Base-by-base conservation (phyloP, 352 stramenopile species). In the Peronospora destructor region DNA sequence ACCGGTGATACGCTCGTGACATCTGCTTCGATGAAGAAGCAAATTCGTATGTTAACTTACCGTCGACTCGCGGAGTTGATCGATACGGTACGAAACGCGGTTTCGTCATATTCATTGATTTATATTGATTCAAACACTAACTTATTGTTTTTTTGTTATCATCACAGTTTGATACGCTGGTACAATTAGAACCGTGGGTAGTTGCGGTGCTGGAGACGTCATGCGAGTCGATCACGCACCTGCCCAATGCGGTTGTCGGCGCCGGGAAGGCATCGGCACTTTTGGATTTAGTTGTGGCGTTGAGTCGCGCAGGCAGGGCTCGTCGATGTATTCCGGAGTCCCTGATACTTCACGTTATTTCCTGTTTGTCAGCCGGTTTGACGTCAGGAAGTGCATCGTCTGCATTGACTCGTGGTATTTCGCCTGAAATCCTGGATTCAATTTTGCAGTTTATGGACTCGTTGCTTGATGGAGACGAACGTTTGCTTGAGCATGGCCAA, bases 371-470 rank as follows among this genome's bases (percentile, higher is more conserved):
- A 4, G 69, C 75, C 0, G 79, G 83, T 13, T 55, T 88, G 7
- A 45, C 62, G 23, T 68, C 54, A 2, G 48, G 51, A 7, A 54
- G 64, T 19, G 37, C 44, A 6, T 48, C 54, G 14, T 57, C 45
- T 19, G 45, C 71, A 17, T 43, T 61, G 3, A 51, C 52, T 19
- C 76, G 70, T 30, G 77, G 77, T 4, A 73, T 91, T 42, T 66
- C 70, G 2, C 76, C 76, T 1, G 69, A 87, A 14, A 81, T 91
- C 35, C 59, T 94, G 23, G 75, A 84, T 14, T 61, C 65, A 0
- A 61, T 94, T 39, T 39, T 94, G 9, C 71, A 84, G 45, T 94
- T 91, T 45, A 71, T 93, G 62, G 76, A 71, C 13, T 76, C 76
- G 5, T 52, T 94, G 32, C 50, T 94, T n/a, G 82, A 90, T 39